Conservation (phyloP, 2,329 filamentous ascomycete species). For the Emericellopsis cladophorae region DNA sequence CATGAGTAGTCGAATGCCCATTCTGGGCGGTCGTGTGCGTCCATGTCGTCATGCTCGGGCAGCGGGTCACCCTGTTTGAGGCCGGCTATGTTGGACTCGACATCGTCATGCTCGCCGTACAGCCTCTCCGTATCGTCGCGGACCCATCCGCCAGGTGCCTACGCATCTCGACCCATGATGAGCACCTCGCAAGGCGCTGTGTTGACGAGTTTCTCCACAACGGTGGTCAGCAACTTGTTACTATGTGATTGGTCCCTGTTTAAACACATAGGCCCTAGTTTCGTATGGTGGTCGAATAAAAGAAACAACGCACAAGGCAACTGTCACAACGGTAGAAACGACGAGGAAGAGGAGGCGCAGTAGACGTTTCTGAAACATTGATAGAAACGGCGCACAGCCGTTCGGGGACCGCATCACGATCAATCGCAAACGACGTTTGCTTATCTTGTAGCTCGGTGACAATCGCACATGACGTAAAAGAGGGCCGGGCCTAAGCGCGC, state of each 20-base stretch:
- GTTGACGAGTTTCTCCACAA: constrained; percentile 32
- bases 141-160: constrained; percentile 10
- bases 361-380: too few relatives aligned
- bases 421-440: too few relatives aligned
- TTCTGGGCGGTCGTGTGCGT: neutral
- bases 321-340: too few relatives aligned
- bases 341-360: too few relatives aligned
- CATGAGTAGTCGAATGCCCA: constrained; percentile 9
- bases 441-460: too few relatives aligned
- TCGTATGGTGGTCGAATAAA: too few relatives aligned
- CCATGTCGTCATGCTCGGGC: constrained; percentile 3
- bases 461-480: too few relatives aligned
- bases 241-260: constrained; percentile 2
- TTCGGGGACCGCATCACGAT: too few relatives aligned
- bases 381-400: too few relatives aligned
- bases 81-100: neutral
- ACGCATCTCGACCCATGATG: constrained; percentile 10
- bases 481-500: too few relatives aligned
- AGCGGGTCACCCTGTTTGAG: neutral
- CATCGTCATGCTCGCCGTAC: constrained; percentile 7
- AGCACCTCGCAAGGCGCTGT: constrained; percentile 11
- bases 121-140: constrained; percentile 4
- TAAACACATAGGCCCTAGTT: too few relatives aligned
- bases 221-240: constrained; percentile 10
- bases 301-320: too few relatives aligned